Base-by-base conservation (phyloP, 1,284 basidiomycete genomes). In the Vanrija humicola region DNA sequence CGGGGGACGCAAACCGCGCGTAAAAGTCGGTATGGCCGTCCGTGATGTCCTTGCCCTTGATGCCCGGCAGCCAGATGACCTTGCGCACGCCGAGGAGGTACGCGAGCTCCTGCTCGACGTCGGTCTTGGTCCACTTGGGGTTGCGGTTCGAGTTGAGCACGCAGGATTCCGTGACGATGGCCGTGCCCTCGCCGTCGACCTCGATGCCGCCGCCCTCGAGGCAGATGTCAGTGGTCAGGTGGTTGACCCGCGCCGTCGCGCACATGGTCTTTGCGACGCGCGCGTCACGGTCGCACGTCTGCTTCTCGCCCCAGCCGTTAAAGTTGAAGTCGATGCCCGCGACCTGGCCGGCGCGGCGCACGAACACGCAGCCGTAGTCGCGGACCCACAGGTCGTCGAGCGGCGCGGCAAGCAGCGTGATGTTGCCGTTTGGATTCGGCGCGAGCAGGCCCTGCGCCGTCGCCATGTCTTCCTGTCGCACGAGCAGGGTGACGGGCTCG, bases 91-190 rank as follows among this genome's bases (percentile, higher is more conserved):
- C 40, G 40, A 53, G 46, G 18, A 53, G 39, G 21, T 21, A 29
- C 5, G 2, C 9, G 10, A 53, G 46, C 52, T 53, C 52, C 3
- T 19, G 29, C 28, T 43, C 45, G 40, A 53, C 42, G 15, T 48
- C 18, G 29, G 10, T 29, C 40, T 48, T 48, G 15, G 9, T 53
- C 52, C 46, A 53, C 5, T 46, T 40, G 5, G 46, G 52, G 40
- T 53, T 53, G 28, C 52, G 52, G 52, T 53, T 53, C 23, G 23
- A 6, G 46, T 53, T 53, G 38, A 53, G 52, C 39, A 53, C 46
- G 14, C 52, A 53, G 40, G 39, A 48, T 46, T 53, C 52, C 9
- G 52, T 53, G 28, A 53, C 47, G 40, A 53, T 53, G 0, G 52
- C 52, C 25, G 52, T 53, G 21, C 52, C 52, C 4, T 38, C 6